Evolutionary conservation across 2,329 filamentous ascomycete genomes (phyloP).

Genomic region (Celoporthe dispersa): DNA sequence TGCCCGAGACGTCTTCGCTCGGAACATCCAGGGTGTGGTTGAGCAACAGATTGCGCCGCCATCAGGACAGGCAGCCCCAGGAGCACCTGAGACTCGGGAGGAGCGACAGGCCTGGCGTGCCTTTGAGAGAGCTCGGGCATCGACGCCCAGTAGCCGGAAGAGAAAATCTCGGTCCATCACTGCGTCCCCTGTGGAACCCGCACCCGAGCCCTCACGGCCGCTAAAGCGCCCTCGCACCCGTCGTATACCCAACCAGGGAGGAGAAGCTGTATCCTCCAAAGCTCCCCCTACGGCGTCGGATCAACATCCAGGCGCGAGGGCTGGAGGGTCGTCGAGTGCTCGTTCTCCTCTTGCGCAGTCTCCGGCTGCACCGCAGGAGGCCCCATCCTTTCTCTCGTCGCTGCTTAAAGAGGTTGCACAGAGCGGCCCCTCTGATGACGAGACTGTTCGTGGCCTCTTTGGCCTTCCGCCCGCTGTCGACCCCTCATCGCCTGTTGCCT

Average conservation of each 20-base stretch:
- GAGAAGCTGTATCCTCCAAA: conserved; percentile 49
- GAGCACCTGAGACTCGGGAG: conserved; percentile 68
- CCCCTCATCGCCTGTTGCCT: conserved; percentile 50
- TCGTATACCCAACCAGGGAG: conserved; percentile 58
- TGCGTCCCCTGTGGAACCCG: conserved; percentile 69
- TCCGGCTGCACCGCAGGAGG: conserved; percentile 47
- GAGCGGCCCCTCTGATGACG: conserved; percentile 62
- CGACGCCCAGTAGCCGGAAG: conserved; percentile 64
- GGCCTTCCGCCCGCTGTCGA: conserved; percentile 39
- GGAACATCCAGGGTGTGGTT: conserved; percentile 60
- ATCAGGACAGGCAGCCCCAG: conserved; percentile 51
- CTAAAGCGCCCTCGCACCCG: conserved; percentile 86
- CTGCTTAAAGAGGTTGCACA: conserved; percentile 86
- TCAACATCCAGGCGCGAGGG: conserved; percentile 27
- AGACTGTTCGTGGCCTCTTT: conserved; percentile 49
- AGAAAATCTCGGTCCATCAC: conserved; percentile 74
- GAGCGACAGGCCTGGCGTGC: conserved; percentile 88
- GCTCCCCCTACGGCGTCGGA: conserved; percentile 30
- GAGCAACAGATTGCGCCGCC: conserved; percentile 52
- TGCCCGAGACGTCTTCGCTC: conserved; percentile 72
- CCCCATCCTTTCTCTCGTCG: conserved; percentile 83
- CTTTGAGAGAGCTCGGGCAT: conserved; percentile 76
- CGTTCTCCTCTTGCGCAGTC: conserved; percentile 33
- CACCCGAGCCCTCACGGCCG: conserved; percentile 76
- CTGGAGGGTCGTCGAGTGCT: conserved; percentile 27